Base-by-base conservation (phyloP, 768 basidiomycete species). In the Podaxis sp. region DNA sequence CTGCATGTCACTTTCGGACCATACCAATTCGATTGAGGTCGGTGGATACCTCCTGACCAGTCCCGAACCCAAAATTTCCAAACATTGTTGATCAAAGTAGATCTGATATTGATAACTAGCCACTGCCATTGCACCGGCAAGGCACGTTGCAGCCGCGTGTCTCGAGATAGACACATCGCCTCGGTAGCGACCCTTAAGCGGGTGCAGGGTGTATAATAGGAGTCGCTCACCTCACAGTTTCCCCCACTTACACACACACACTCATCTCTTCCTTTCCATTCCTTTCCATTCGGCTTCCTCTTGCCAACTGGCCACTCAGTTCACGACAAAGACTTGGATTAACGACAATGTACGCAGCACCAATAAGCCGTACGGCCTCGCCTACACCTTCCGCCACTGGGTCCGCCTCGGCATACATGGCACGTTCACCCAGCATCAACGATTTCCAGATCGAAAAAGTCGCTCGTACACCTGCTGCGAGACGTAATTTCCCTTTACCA, bases 401-500 rank as follows among this genome's bases (percentile, higher is more conserved):
- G 2, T 4, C 38, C 25, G 4, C 40, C 6, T 38, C 57, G 19
- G 37, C 64, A 22, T 55, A 46, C 40, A 37, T 61, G 38, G 62
- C 25, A 71, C 76, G 80, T 41, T 77, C 78, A 9, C 75, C 79
- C 17, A 81, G 80, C 61, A 67, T 76, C 27, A 70, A 80, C 11
- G 85, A 85, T 43, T 91, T 91, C 68, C 87, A 90, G 74, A 82
- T 91, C 66, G 90, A 91, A 72, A 82, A 79, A 61, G 73, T 76
- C 13, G 72, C 75, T 37, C 80, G 74, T 66, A 72, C 73, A 49
- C 68, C 78, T 12, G 63, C 68, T 43, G 66, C 76, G 5, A 74
- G 74, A 64, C 73, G 75, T 57, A 76, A 72, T 29, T 72, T 73
- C 13, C 70, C 71, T 3, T 67, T 71, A 54, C 71, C 73, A 2